These are phyloP conservation scores for Pichia sp. DNA, from an alignment of 1,139 yeast genomes.

Conservation along the genomic window DNA sequence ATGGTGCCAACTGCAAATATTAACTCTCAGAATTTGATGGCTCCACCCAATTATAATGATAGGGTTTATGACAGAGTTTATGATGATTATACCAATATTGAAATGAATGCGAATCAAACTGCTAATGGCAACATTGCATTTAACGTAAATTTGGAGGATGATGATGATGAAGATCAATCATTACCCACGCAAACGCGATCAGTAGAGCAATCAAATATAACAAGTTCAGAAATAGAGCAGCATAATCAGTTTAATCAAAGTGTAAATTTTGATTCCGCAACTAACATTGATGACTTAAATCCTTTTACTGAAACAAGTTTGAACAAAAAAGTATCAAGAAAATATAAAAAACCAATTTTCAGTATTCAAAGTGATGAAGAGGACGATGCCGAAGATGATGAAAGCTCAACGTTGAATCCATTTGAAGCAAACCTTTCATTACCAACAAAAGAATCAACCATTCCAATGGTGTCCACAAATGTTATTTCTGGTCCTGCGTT, in stretches of 20 bases:
- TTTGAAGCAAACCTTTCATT: background rate
- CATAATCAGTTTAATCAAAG: too few species aligned
- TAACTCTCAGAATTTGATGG: slow-evolving; percentile 41
- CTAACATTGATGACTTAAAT: background rate
- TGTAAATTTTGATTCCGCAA: too few species aligned
- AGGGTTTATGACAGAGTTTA: slow-evolving; percentile 84
- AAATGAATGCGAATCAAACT: background rate
- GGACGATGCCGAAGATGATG: slow-evolving; percentile 17
- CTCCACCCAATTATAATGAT: slow-evolving; percentile 85
- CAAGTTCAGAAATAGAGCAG: too few species aligned
- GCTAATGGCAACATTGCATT: background rate
- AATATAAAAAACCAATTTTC: slow-evolving; percentile 34
- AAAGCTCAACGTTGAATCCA: slow-evolving; percentile 1
- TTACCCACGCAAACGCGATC: too few species aligned
- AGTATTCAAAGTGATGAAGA: slow-evolving; percentile 37
- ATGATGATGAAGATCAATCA: background rate
- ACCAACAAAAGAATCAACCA: background rate
- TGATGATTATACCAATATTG: slow-evolving; percentile 34
- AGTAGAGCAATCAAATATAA: too few species aligned
- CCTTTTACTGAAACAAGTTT: slow-evolving; percentile 5
- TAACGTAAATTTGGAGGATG: background rate
- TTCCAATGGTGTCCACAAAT: background rate
- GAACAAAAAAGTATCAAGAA: background rate
- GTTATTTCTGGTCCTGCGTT: slow-evolving; percentile 28
- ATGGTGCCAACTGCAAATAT: slow-evolving; percentile 13